Base-by-base conservation (phyloP, 306 rosid genomes). In the Argentina anserina region DNA sequence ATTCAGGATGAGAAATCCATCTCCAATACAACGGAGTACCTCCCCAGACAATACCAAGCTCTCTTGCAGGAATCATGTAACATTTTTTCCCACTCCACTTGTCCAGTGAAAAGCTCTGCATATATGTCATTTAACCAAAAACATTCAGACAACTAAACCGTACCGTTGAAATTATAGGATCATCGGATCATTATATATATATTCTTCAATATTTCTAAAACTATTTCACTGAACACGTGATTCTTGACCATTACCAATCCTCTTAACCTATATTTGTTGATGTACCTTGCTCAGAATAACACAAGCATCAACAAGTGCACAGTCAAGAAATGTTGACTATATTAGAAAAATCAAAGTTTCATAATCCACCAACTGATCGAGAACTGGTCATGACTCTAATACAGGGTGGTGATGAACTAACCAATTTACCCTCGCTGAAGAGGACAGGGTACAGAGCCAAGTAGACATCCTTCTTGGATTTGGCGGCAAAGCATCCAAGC, bases 41-140 rank as follows among this genome's bases (percentile, higher is more conserved):
- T 25, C 80, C 88, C 96, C 97, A 89, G 25, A 76, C 75, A 45
- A 89, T 87, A 14, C 0, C 41, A 46, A 91, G 88, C 21, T 58
- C 45, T 61, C 84, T 86, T 0, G 96, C 84, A 17, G 90, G 83
- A 6, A 91, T 71, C 97, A 91, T 87, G 82, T 69, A 89, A 61
- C 96, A 86, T 80, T 74, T 91, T 67, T 82, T 84, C 55, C 93
- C 97, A 14, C 61, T 76, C 60, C 10, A 7, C 65, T 83, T 89
- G 11, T 91, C 96, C 52, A 91, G 65, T 17, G 63, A 80, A 71
- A 89, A 84, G 84, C 91, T 87, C 97, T 89, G 84, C 29, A 33
- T 45, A 6, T n/a, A 18, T 28, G 0, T 28, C 46, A 46, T 17
- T 47, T 20, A 49, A 45, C 49, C 49, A 45, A 45, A 45, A 45